Conservation (phyloP, 2,329 filamentous ascomycete genomes). For the Seiridium cupressi region DNA sequence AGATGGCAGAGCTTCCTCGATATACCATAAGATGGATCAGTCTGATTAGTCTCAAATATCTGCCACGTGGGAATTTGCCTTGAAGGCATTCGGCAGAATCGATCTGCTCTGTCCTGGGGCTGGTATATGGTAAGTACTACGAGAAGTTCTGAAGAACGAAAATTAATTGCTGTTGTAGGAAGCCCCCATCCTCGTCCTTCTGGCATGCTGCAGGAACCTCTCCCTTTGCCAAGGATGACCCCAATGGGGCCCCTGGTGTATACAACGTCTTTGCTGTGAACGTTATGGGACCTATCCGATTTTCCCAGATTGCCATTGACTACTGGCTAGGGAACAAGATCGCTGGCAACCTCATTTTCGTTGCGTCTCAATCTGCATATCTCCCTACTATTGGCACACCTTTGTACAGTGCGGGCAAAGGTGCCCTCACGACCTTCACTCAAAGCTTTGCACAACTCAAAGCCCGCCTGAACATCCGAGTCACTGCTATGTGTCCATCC, state of each 20-base stretch:
- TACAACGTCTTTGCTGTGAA: conserved; percentile 22
- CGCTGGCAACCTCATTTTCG: conserved; percentile 22
- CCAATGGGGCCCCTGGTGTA: conserved; percentile 12
- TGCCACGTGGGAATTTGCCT: conserved; percentile 16
- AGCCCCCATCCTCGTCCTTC: conserved; percentile 19
- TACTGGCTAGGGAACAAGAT: conserved; percentile 27
- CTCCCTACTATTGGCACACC: conserved; percentile 25
- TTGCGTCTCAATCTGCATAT: conserved; percentile 27
- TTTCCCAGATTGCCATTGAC: conserved; percentile 23
- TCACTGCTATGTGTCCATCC: conserved; percentile 30
- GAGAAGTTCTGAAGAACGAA: no score
- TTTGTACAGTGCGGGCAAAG: conserved; percentile 28
- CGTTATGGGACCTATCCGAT: conserved; percentile 17
- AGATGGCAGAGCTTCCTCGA: conserved; percentile 3
- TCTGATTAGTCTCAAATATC: conserved; percentile 25
- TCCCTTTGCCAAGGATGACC: conserved; percentile 12
- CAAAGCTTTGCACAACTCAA: conserved; percentile 25
- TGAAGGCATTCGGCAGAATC: conserved; percentile 16
- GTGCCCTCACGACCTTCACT: conserved; percentile 18
- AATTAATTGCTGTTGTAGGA: not conserved
- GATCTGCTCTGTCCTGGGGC: conserved; percentile 22
- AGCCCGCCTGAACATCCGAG: conserved; percentile 29
- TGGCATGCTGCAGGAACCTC: conserved; percentile 20
- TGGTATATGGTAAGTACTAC: not conserved
- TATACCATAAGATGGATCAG: conserved; percentile 15